These are phyloP conservation scores for Pythium insidiosum DNA, from an alignment of 352 stramenopile species.

Conservation along the genomic window DNA sequence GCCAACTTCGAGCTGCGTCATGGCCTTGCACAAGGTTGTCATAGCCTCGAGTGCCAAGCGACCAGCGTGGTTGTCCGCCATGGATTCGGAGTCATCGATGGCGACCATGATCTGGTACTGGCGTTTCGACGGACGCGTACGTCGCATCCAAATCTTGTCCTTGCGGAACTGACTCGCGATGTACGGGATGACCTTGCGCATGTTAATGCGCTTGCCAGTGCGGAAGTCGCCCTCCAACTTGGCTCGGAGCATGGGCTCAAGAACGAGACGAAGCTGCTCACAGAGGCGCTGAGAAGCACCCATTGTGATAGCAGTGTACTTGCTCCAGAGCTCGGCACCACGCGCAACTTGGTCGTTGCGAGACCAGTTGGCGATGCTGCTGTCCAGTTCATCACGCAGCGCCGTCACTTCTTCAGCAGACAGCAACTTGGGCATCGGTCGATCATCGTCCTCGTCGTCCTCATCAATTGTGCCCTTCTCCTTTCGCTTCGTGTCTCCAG, in stretches of 20 bases:
- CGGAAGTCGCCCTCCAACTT: conserved; percentile 98
- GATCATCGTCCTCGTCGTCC: conserved; percentile 20
- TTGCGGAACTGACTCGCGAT: conserved; percentile 99
- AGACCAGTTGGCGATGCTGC: conserved; percentile 64
- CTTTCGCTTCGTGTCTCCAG: background rate
- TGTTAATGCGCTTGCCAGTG: conserved; percentile 99
- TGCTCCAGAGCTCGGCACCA: conserved; percentile 85
- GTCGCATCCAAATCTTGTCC: conserved; percentile 99
- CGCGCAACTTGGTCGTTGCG: conserved; percentile 27
- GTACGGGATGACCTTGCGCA: conserved; percentile 99
- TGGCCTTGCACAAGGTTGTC: conserved; percentile 95
- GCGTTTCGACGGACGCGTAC: conserved; percentile 97
- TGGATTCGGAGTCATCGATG: conserved; percentile 99
- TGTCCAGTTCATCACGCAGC: conserved; percentile 73
- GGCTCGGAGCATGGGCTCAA: conserved; percentile 96
- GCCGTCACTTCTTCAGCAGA: conserved; percentile 58
- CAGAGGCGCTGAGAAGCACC: conserved; percentile 93
- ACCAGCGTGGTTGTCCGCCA: conserved; percentile 95
- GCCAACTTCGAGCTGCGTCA: conserved; percentile 97
- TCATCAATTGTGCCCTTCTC: conserved; percentile 8
- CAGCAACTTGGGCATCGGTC: conserved; percentile 32
- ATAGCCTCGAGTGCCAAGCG: conserved; percentile 95
- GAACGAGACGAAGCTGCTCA: conserved; percentile 97
- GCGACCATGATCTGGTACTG: conserved; percentile 99
- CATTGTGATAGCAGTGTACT: conserved; percentile 90